Conservation (phyloP, 805 yeast genomes). For the Myxozyma kluyveri region DNA sequence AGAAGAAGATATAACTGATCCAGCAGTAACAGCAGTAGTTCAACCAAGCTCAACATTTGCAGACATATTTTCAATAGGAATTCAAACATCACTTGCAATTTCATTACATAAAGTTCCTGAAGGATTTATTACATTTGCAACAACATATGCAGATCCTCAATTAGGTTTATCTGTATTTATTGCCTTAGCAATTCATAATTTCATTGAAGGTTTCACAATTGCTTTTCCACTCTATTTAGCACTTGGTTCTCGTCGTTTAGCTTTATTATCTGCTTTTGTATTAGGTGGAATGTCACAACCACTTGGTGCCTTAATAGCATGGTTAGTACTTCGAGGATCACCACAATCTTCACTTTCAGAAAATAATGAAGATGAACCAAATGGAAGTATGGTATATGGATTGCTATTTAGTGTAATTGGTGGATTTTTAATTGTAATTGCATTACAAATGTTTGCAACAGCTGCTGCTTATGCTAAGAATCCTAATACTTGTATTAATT, state of each 20-base stretch:
- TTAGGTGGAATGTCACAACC: constrained; percentile 89
- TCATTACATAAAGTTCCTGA: constrained; percentile 91
- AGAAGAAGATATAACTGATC: constrained; percentile 11
- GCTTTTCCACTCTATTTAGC: constrained; percentile 85
- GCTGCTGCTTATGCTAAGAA: constrained; percentile 21
- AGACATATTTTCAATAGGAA: constrained; percentile 86
- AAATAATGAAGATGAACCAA: neutral
- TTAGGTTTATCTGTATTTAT: constrained; percentile 79
- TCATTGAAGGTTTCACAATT: constrained; percentile 92
- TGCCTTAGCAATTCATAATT: constrained; percentile 83
- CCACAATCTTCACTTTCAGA: constrained; percentile 6
- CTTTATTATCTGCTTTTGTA: constrained; percentile 61
- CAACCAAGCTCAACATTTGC: constrained; percentile 74
- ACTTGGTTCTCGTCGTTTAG: constrained; percentile 57
- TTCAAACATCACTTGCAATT: constrained; percentile 86
- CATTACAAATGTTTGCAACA: constrained; percentile 49
- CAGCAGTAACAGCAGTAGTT: constrained; percentile 35
- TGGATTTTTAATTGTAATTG: constrained; percentile 71
- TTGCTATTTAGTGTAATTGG: constrained; percentile 62
- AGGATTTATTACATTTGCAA: constrained; percentile 84
- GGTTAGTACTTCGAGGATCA: constrained; percentile 43
- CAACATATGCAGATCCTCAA: constrained; percentile 61
- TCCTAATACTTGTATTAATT: constrained; percentile 22
- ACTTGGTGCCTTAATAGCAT: constrained; percentile 77
- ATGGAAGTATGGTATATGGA: constrained; percentile 48